Evolutionary conservation across 768 basidiomycete species (phyloP).

Genomic region (Plicaturopsis crispa): DNA sequence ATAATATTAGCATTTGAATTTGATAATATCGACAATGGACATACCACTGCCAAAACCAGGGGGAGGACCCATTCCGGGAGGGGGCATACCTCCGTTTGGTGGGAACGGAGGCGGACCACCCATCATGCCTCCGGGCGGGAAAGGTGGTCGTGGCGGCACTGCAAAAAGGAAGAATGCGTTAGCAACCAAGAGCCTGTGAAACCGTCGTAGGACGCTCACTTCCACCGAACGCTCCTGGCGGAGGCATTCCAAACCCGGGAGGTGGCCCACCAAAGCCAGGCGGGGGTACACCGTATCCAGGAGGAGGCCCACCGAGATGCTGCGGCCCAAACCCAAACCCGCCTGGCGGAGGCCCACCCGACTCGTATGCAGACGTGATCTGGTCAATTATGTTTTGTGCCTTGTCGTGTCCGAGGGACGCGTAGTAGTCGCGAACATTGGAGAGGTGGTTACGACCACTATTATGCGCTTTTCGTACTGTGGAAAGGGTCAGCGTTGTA

Average conservation of each 20-base stretch:
- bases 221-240: constrained; percentile 47
- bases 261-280: constrained; percentile 37
- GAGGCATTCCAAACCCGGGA: constrained; percentile 29
- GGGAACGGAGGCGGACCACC: constrained; percentile 70
- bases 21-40: not conserved
- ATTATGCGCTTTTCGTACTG: constrained; percentile 98
- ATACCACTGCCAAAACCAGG: constrained; percentile 42
- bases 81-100: constrained; percentile 43
- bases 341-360: constrained; percentile 75
- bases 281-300: constrained; percentile 22
- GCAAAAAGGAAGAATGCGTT: constrained; percentile 7
- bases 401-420: constrained; percentile 91
- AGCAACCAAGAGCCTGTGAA: not conserved
- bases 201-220: constrained; percentile 28
- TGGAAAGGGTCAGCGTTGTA: not conserved
- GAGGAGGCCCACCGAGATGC: constrained; percentile 51
- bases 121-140: constrained; percentile 60
- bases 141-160: constrained; percentile 53
- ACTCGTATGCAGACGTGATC: constrained; percentile 91
- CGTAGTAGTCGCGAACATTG: constrained; percentile 97
- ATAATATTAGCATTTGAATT: constrained; percentile 1
- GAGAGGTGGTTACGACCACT: constrained; percentile 94
- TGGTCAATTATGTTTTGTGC: constrained; percentile 98
- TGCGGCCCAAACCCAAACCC: constrained; percentile 85
- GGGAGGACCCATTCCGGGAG: constrained; percentile 34